Conservation (phyloP, 2,329 filamentous ascomycete species). For the Epichloe hybrida region DNA sequence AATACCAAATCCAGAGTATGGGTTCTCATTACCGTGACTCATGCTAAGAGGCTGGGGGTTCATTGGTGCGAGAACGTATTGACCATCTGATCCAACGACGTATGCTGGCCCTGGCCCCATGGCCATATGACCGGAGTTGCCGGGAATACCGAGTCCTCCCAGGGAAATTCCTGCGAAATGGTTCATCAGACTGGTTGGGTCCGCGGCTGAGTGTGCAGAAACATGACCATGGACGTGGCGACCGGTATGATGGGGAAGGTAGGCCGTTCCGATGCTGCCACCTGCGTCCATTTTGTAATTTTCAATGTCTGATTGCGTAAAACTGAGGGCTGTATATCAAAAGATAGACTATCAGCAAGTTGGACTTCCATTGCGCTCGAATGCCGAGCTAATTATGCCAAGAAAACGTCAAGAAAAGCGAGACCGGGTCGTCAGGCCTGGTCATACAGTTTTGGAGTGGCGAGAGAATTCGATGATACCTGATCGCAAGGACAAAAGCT, state of each 20-base stretch:
- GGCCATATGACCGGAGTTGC: slow-evolving; percentile 15
- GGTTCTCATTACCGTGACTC: slow-evolving; percentile 20
- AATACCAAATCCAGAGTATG: slow-evolving; percentile 20
- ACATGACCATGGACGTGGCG: slow-evolving; percentile 18
- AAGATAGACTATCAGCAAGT: background rate
- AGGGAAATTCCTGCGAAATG: slow-evolving; percentile 26
- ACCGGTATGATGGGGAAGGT: slow-evolving; percentile 17
- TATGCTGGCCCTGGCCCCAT: slow-evolving; percentile 23
- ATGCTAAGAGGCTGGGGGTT: slow-evolving; percentile 21
- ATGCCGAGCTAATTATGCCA: background rate
- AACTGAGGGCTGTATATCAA: slow-evolving; percentile 15
- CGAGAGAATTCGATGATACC: background rate
- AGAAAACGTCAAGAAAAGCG: background rate
- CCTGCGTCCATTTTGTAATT: slow-evolving; percentile 23
- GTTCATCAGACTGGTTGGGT: slow-evolving; percentile 19
- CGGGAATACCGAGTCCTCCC: slow-evolving; percentile 21
- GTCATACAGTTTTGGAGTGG: background rate
- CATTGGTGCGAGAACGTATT: slow-evolving; percentile 25
- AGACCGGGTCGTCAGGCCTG: background rate
- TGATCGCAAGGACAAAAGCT: background rate
- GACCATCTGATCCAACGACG: slow-evolving; percentile 25
- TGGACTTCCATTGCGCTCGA: background rate
- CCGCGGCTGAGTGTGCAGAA: slow-evolving; percentile 16
- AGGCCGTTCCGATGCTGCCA: slow-evolving; percentile 17
- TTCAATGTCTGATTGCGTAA: slow-evolving; percentile 19